These are phyloP conservation scores for Forsythia suspensa DNA, from an alignment of 257 asterid species.

Conservation along the genomic window DNA sequence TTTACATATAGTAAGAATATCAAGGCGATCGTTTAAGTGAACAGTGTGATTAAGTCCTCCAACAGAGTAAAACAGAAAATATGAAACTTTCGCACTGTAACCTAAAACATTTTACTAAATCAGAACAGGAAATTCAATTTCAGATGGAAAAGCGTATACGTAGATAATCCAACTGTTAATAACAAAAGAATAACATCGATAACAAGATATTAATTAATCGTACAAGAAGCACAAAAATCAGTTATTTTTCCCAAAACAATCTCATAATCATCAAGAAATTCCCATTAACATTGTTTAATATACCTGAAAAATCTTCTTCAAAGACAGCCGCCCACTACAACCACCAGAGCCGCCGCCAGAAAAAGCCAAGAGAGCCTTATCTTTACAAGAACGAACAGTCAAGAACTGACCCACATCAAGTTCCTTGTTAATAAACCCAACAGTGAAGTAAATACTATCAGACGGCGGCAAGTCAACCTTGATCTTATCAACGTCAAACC, in stretches of 20 bases:
- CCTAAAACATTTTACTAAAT: background rate
- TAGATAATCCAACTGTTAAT: background rate
- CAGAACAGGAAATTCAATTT: background rate
- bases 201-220: background rate
- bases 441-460: slow-evolving; percentile 72
- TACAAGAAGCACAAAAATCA: background rate
- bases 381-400: slow-evolving; percentile 74
- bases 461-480: slow-evolving; percentile 81
- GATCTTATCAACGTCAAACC: slow-evolving; percentile 54
- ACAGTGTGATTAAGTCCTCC: background rate
- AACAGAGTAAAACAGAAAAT: no score
- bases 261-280: background rate
- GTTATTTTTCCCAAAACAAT: background rate
- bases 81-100: background rate
- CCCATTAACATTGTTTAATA: background rate
- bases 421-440: slow-evolving; percentile 81
- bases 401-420: slow-evolving; percentile 74
- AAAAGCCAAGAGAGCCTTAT: slow-evolving; percentile 36
- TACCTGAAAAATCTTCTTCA: slow-evolving; percentile 62
- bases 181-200: background rate
- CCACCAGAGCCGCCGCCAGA: slow-evolving; percentile 8
- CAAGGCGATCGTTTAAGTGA: background rate
- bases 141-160: background rate
- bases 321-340: background rate
- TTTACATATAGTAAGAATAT: background rate